Evolutionary conservation across 1,284 basidiomycete species (phyloP).

Genomic region (Naganishia cerealis): DNA sequence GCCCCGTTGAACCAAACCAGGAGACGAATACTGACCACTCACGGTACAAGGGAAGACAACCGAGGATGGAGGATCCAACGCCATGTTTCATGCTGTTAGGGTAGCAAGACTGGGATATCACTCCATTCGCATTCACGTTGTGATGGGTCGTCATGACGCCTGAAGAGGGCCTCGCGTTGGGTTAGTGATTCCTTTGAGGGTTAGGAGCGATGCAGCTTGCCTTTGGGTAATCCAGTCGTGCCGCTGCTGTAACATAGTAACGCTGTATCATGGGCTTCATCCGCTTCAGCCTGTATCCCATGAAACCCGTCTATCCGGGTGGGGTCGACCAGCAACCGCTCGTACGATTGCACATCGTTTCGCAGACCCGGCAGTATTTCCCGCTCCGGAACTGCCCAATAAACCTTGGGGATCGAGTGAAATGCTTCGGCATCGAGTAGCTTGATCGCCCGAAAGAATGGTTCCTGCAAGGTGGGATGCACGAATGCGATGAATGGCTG

Average conservation of each 20-base stretch:
- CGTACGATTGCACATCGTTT: slow-evolving; percentile 10
- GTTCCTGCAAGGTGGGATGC: slow-evolving; percentile 50
- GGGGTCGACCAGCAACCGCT: neutral
- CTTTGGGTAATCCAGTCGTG: slow-evolving; percentile 36
- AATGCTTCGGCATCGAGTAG: slow-evolving; percentile 29
- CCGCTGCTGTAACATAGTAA: slow-evolving; percentile 38
- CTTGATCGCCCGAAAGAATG: slow-evolving; percentile 11
- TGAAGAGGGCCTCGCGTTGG: neutral
- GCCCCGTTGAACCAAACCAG: slow-evolving; percentile 61
- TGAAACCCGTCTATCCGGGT: neutral
- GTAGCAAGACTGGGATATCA: slow-evolving; percentile 22
- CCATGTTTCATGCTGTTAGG: slow-evolving; percentile 12
- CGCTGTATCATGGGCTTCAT: slow-evolving; percentile 37
- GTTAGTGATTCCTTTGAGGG: neutral
- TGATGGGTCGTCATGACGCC: slow-evolving; percentile 28
- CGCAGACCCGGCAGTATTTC: neutral
- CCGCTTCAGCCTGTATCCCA: slow-evolving; percentile 19
- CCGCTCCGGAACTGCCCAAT: slow-evolving; percentile 13
- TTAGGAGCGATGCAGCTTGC: neutral
- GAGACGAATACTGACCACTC: slow-evolving; percentile 58
- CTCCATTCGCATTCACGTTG: slow-evolving; percentile 18
- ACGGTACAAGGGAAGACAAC: slow-evolving; percentile 45
- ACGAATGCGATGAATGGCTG: slow-evolving; percentile 61
- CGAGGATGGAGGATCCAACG: slow-evolving; percentile 25
- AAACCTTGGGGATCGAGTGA: slow-evolving; percentile 8